Evolutionary conservation across 129 eudicot species (phyloP), one percentile per base, ranked within the genome.

Genomic region (Ambrosia artemisiifolia): DNA sequence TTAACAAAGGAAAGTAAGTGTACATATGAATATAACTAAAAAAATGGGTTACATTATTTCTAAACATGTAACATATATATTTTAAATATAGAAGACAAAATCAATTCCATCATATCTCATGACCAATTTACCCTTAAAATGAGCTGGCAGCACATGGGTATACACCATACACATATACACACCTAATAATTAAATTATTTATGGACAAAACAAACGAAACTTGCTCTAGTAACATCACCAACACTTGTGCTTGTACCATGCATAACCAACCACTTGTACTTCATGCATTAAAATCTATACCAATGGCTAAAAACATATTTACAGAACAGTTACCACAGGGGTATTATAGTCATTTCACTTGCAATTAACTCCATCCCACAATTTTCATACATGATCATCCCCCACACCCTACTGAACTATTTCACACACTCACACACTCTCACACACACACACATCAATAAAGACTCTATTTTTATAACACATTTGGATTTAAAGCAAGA

Each of bases 81-180:
- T 43, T 38, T 30, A 19, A 33, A 60, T 46, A 46, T 73, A 18
- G 3, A 73, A 61, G 11, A 43, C 35, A 33, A 17, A 35, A 60
- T 48, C 35, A 46, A 48, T 32, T 34, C 32, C 42, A 73, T 46
- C 18, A 42, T 14, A 47, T 44, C 18, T 33, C 28, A 60, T 56
- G 75, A 59, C 80, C 64, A 71, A 71, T 63, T 71, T 71, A 48
- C 11, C 73, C 67, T 64, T 42, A 4, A 16, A 14, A 78, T 78
- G 82, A 78, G 78, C 77, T 78, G 82, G 82, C 77, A 78, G 72
- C 82, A 78, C 82, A 78, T 78, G 82, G 82, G 78, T 64, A 24
- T 71, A 78, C 78, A 65, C 77, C 68, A 70, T 70, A 70, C 63
- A 57, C 77, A 51, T 43, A 78, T 33, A 50, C 66, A 78, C 82